Conservation (phyloP, 768 basidiomycete species). For the Trametes sanguinea region DNA sequence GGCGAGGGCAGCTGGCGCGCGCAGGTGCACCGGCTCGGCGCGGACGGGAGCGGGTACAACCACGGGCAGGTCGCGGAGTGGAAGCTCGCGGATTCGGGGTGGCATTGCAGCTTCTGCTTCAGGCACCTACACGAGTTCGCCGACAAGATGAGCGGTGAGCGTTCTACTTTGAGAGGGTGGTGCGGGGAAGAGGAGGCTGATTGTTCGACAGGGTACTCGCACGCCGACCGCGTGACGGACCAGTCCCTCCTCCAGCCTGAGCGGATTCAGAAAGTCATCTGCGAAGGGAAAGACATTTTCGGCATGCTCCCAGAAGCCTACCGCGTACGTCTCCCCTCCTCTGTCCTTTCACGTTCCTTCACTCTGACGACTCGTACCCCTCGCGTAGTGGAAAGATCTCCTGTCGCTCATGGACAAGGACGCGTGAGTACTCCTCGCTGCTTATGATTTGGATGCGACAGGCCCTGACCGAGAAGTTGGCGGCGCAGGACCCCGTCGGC, state of each 20-base stretch:
- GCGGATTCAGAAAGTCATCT: constrained; percentile 59
- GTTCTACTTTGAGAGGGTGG: not conserved
- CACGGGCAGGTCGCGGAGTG: constrained; percentile 50
- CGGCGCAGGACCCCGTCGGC: constrained; percentile 45
- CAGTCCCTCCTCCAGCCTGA: constrained; percentile 47
- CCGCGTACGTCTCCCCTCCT: constrained; percentile 40
- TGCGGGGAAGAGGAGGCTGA: not conserved
- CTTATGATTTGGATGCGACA: not conserved
- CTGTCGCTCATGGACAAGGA: constrained; percentile 53
- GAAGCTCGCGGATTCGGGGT: constrained; percentile 62
- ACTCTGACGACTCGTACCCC: not conserved
- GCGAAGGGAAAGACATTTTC: constrained; percentile 62
- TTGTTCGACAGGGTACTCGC: constrained; percentile 50
- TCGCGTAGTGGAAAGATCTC: constrained; percentile 49
- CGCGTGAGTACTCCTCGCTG: constrained; percentile 40
- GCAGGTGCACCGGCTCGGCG: constrained; percentile 49
- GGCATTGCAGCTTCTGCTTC: constrained; percentile 74
- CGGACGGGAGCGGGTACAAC: constrained; percentile 43
- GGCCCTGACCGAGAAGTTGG: constrained; percentile 22
- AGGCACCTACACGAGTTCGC: constrained; percentile 56
- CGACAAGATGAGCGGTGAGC: constrained; percentile 49
- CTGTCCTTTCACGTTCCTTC: not conserved
- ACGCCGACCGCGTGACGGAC: constrained; percentile 61
- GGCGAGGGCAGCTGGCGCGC: constrained; percentile 60
- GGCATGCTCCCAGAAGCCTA: constrained; percentile 67